Conservation (phyloP, 2,329 filamentous ascomycete species). For the Colletotrichum siamense region DNA sequence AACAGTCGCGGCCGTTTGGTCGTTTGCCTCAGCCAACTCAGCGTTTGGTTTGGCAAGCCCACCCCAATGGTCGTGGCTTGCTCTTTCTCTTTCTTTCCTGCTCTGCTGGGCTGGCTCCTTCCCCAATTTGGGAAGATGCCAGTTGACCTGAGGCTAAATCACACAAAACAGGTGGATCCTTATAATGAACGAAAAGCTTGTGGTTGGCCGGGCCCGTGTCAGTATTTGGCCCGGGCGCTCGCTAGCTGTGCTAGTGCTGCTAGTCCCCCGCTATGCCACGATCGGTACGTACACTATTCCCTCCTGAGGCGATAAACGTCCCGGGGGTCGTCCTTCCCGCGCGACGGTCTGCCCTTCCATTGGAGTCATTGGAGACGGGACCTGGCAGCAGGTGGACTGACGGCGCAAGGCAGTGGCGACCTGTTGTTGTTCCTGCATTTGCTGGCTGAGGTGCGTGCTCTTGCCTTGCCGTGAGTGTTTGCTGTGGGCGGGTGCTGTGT, state of each 20-base stretch:
- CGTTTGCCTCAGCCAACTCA: neutral
- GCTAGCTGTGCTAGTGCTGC: neutral
- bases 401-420: neutral
- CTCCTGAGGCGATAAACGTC: neutral
- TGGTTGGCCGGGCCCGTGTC: slow-evolving; percentile 12
- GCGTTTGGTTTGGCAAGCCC: neutral
- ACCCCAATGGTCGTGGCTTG: neutral
- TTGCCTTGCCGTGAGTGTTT: neutral
- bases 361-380: neutral
- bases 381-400: neutral
- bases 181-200: neutral
- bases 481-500: neutral
- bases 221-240: neutral
- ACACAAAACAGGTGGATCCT: neutral
- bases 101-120: neutral
- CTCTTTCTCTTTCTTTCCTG: neutral
- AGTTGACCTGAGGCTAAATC: neutral
- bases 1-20: neutral
- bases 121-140: neutral
- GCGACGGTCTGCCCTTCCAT: neutral
- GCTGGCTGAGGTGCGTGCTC: neutral
- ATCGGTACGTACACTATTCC: neutral
- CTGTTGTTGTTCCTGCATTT: neutral
- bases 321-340: neutral
- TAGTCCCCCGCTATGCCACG: neutral